A percentile compares a stretch with the other conserved stretches of the same genome.
Conservation (phyloP, 495 filamentous ascomycete genomes). For the Penicillium verhagenii region DNA sequence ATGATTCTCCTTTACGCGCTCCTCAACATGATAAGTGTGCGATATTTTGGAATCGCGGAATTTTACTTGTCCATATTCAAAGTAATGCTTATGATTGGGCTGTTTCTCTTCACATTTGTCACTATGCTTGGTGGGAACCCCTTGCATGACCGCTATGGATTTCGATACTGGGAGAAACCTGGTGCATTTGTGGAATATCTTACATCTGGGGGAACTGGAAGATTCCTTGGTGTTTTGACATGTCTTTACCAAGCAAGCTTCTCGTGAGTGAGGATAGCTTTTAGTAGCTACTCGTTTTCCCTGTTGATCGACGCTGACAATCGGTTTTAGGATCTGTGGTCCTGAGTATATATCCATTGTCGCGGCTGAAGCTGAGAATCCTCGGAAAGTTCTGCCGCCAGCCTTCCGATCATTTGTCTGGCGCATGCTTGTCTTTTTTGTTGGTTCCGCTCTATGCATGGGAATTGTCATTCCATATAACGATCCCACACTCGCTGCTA, state of each 20-base stretch:
- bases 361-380: slow-evolving; percentile 72
- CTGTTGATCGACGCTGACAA: too few species aligned
- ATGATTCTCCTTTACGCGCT: slow-evolving; percentile 43
- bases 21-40: slow-evolving; percentile 46
- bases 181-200: slow-evolving; percentile 48
- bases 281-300: too few species aligned
- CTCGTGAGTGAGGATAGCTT: background rate
- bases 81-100: slow-evolving; percentile 62
- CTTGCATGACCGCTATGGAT: slow-evolving; percentile 65
- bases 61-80: slow-evolving; percentile 70
- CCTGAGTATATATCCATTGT: slow-evolving; percentile 80
- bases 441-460: slow-evolving; percentile 64
- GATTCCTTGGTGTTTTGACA: slow-evolving; percentile 70
- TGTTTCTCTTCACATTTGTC: slow-evolving; percentile 36
- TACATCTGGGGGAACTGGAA: slow-evolving; percentile 56
- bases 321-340: slow-evolving; percentile 32
- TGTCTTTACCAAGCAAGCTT: slow-evolving; percentile 15
- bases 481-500: slow-evolving; percentile 45
- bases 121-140: slow-evolving; percentile 77
- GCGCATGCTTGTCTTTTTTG: slow-evolving; percentile 70
- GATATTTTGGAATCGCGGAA: slow-evolving; percentile 66
- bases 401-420: slow-evolving; percentile 74
- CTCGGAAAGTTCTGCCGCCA: slow-evolving; percentile 46
- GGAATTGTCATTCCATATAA: slow-evolving; percentile 65
- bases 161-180: slow-evolving; percentile 49